A percentile compares a stretch with the other conserved stretches of the same genome.
These are phyloP conservation scores for Hemisphaericaspora xylofermentans DNA, from an alignment of 1,139 yeast species.

Conservation along the genomic window DNA sequence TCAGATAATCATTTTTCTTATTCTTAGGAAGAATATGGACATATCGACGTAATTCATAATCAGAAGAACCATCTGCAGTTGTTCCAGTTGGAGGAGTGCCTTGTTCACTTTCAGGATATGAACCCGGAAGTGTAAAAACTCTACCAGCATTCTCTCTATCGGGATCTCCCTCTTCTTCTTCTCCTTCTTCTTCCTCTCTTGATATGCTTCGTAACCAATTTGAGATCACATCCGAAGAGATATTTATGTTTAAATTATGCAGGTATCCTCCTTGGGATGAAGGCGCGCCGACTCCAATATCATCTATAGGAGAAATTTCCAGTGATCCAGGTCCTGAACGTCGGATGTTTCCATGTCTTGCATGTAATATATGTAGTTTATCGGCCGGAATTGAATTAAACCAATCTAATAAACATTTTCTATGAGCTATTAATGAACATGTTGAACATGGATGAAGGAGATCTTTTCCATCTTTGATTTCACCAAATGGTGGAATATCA, in stretches of 20 bases:
- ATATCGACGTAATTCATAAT: neutral
- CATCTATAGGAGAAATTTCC: slow-evolving; percentile 6
- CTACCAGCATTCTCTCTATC: neutral
- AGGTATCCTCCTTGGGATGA: slow-evolving; percentile 5
- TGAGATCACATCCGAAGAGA: slow-evolving; percentile 19
- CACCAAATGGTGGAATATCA: slow-evolving; percentile 46
- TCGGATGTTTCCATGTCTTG: slow-evolving; percentile 18
- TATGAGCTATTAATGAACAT: slow-evolving; percentile 39
- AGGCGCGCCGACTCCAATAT: slow-evolving; percentile 19
- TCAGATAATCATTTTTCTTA: slow-evolving; percentile 9
- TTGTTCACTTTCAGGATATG: neutral
- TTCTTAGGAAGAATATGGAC: neutral
- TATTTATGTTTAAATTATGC: slow-evolving; percentile 18
- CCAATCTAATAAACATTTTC: slow-evolving; percentile 47
- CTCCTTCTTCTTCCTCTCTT: neutral
- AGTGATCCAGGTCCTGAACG: slow-evolving; percentile 3
- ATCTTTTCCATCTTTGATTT: slow-evolving; percentile 37
- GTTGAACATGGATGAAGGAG: slow-evolving; percentile 42
- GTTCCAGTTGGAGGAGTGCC: neutral
- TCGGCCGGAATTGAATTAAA: slow-evolving; percentile 37
- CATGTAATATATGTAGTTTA: slow-evolving; percentile 27
- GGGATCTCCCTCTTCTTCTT: neutral
- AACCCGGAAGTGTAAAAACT: slow-evolving; percentile 2
- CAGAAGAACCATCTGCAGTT: neutral
- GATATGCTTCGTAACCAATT: slow-evolving; percentile 19